Percentiles rank a stretch among this genome's conserved stretches.
These are phyloP conservation scores for Penicillium subrubescens DNA, from an alignment of 495 filamentous ascomycete genomes.

Conservation along the genomic window DNA sequence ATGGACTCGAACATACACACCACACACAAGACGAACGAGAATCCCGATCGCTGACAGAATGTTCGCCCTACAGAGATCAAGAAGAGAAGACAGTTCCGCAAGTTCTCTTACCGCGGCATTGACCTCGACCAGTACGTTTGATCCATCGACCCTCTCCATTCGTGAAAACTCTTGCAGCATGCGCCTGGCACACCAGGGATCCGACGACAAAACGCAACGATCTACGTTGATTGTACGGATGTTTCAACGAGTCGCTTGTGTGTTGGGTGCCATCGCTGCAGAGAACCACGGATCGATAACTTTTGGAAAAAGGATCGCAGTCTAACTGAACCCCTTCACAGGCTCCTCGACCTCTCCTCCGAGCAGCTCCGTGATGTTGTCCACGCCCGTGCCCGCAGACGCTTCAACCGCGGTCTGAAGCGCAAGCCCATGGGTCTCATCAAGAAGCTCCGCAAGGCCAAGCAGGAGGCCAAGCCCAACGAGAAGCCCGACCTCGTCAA, in stretches of 20 bases:
- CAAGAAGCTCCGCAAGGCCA: slow-evolving; percentile 99
- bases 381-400: slow-evolving; percentile 95
- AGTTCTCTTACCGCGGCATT: slow-evolving; percentile 99
- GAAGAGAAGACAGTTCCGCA: slow-evolving; percentile 99
- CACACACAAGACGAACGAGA: slow-evolving; percentile 14
- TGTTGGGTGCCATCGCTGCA: slow-evolving; percentile 3
- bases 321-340: slow-evolving; percentile 38
- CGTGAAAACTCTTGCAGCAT: slow-evolving; percentile 36
- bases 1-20: slow-evolving; percentile 24
- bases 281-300: neutral
- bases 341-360: slow-evolving; percentile 96
- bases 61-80: slow-evolving; percentile 73
- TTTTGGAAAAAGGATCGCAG: slow-evolving; percentile 16
- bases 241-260: slow-evolving; percentile 4
- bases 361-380: slow-evolving; percentile 99
- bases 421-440: slow-evolving; percentile 99
- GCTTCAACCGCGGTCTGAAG: slow-evolving; percentile 99
- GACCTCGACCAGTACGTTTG: slow-evolving; percentile 93
- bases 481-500: slow-evolving; percentile 99
- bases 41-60: slow-evolving; percentile 44
- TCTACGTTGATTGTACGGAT: neutral
- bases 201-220: slow-evolving; percentile 42
- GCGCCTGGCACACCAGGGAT: slow-evolving; percentile 28
- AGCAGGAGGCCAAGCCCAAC: slow-evolving; percentile 99
- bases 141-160: slow-evolving; percentile 37